Evolutionary conservation across 2,329 filamentous ascomycete species (phyloP).

Genomic region (Calonectria pauciramosa): DNA sequence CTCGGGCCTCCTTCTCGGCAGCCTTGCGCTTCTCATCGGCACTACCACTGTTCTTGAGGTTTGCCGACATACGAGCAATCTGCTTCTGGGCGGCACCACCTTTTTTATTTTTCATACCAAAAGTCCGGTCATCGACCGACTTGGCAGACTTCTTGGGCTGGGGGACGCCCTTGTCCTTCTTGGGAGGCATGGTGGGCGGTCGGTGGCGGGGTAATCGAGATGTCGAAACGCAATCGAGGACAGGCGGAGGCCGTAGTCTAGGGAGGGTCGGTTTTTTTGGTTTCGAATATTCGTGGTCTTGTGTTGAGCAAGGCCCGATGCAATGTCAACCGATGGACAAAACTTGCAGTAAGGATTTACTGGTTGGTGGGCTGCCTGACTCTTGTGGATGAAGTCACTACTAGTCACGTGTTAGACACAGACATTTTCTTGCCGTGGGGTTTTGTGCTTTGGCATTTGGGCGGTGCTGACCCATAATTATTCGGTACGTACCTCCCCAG

Average conservation of each 20-base stretch:
- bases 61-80: conserved; percentile 85
- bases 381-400: conserved; percentile 48
- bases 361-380: conserved; percentile 46
- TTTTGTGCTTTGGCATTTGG: conserved; percentile 4
- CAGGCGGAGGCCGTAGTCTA: conserved; percentile 13
- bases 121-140: conserved; percentile 92
- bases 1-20: conserved; percentile 75
- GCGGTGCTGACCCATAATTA: not conserved
- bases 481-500: conserved; percentile 39
- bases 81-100: conserved; percentile 90
- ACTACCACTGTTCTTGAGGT: conserved; percentile 80
- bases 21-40: conserved; percentile 88
- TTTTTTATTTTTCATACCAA: conserved; percentile 99
- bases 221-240: conserved; percentile 30
- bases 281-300: conserved; percentile 20
- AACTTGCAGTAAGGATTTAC: conserved; percentile 42
- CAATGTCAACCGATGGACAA: conserved; percentile 35
- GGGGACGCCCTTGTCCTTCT: conserved; percentile 67
- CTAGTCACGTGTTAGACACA: conserved; percentile 44
- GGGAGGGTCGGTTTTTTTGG: conserved; percentile 5
- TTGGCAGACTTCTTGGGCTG: conserved; percentile 72
- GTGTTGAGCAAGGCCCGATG: conserved; percentile 29
- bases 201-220: conserved; percentile 46
- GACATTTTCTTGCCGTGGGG: conserved; percentile 35
- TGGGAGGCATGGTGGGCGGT: conserved; percentile 77